Evolutionary conservation across 768 basidiomycete species (phyloP).

Genomic region (Mycena floridula): DNA sequence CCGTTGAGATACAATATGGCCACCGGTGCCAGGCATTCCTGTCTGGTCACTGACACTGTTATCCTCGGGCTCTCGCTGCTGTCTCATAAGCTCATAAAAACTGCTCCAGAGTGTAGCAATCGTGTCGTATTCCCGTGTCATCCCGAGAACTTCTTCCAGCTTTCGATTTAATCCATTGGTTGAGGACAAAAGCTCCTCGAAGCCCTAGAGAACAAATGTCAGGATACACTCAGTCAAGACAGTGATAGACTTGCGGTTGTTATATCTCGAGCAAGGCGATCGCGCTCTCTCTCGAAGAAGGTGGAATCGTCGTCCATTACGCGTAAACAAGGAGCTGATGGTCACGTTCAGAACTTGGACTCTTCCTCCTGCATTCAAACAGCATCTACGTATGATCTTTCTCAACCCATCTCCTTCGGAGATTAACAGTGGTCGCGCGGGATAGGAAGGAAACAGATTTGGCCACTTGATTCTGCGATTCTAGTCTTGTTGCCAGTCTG

Average conservation of each 20-base stretch:
- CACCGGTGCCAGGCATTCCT: conserved; percentile 68
- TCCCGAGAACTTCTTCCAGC: conserved; percentile 86
- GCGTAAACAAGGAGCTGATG: no score
- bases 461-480: no score
- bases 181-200: conserved; percentile 81
- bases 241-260: conserved; percentile 64
- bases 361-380: no score
- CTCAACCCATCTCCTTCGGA: no score
- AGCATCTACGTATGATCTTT: no score
- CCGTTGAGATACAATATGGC: conserved; percentile 43
- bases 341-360: no score
- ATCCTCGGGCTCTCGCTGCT: conserved; percentile 30
- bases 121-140: conserved; percentile 89
- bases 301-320: conserved; percentile 46
- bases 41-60: conserved; percentile 26
- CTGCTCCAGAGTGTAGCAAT: conserved; percentile 83
- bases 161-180: conserved; percentile 87
- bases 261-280: conserved; percentile 68
- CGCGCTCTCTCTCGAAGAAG: conserved; percentile 79
- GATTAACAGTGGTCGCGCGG: no score
- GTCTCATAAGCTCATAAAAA: conserved; percentile 65
- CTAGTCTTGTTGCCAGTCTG: no score
- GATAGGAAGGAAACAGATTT: no score
- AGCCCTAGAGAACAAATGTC: no score
- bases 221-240: no score